Percentiles rank a stretch among this genome's conserved stretches.
Conservation (phyloP, 2,329 filamentous ascomycete species). For the Botrytis deweyae region DNA sequence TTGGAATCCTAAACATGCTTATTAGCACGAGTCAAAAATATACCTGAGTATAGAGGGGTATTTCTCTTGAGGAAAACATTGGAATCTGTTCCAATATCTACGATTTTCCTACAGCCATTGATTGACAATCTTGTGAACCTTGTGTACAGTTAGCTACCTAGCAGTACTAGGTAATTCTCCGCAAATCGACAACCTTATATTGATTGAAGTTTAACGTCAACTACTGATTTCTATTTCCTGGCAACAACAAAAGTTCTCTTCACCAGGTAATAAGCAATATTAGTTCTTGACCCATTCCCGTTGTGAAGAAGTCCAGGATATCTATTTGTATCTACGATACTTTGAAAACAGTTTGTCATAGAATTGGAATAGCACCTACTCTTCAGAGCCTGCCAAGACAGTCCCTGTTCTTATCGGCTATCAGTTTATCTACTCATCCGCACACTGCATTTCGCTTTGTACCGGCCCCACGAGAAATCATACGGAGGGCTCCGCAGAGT, state of each 20-base stretch:
- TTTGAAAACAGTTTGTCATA: conserved; percentile 11
- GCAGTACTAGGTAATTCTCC: not conserved
- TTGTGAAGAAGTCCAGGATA: not conserved
- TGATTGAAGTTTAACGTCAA: not conserved
- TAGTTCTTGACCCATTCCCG: not conserved
- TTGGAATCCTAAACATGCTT: not conserved
- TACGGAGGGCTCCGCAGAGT: conserved; percentile 9
- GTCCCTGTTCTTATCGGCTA: conserved; percentile 11
- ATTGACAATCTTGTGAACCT: not conserved
- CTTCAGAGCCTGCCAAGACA: conserved; percentile 17
- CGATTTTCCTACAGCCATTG: not conserved
- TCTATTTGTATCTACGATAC: not conserved
- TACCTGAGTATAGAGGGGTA: not conserved
- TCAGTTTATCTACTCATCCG: conserved; percentile 18
- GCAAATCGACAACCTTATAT: not conserved
- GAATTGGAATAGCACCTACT: conserved; percentile 8
- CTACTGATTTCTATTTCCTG: not conserved
- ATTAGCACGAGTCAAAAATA: not conserved
- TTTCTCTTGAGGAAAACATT: not conserved
- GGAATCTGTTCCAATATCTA: not conserved
- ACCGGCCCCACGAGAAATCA: conserved; percentile 16
- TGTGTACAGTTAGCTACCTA: not conserved
- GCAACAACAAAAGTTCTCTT: not conserved
- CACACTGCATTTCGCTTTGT: conserved; percentile 16
- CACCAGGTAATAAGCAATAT: not conserved